Percentiles rank a stretch among this genome's conserved stretches.
phyloP scores from a whole-genome alignment of 176 grass and related monocot genomes.

The Paspalum notatum region DNA sequence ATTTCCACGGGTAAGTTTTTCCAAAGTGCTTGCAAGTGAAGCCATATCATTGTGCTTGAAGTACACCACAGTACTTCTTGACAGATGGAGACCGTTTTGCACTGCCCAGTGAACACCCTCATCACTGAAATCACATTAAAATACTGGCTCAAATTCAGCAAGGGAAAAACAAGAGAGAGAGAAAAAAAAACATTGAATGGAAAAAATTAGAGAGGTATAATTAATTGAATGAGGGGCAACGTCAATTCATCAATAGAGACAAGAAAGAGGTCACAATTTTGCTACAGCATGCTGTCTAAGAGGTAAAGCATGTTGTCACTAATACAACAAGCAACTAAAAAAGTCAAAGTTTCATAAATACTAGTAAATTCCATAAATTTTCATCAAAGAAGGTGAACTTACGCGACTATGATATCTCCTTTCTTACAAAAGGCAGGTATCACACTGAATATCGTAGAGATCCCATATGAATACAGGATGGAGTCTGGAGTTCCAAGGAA shows the following conservation, averaged over 20 bases:
- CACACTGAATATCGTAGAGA: slow-evolving; percentile 97
- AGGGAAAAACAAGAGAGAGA: background rate
- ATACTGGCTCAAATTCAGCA: slow-evolving; percentile 4
- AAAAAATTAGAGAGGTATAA: slow-evolving; percentile 24
- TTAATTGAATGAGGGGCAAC: background rate
- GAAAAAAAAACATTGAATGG: background rate
- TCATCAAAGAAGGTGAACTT: slow-evolving; percentile 52
- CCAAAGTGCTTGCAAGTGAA: slow-evolving; percentile 78
- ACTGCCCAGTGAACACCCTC: slow-evolving; percentile 96
- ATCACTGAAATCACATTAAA: slow-evolving; percentile 62
- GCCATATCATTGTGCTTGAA: slow-evolving; percentile 99
- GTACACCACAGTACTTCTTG: slow-evolving; percentile 93
- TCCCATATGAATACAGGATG: slow-evolving; percentile 93
- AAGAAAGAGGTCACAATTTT: slow-evolving; percentile 14
- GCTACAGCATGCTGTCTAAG: background rate
- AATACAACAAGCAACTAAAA: slow-evolving; percentile 3
- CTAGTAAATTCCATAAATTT: background rate
- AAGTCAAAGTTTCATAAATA: background rate
- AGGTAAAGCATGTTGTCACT: background rate
- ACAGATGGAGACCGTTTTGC: slow-evolving; percentile 90
- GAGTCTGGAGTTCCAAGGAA: slow-evolving; percentile 88
- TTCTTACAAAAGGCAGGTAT: slow-evolving; percentile 98
- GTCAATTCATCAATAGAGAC: background rate
- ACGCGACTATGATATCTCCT: slow-evolving; percentile 92
- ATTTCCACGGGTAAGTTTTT: slow-evolving; percentile 78